Base-by-base conservation (phyloP, 495 filamentous ascomycete genomes). In the Baudoinia panamericana region DNA sequence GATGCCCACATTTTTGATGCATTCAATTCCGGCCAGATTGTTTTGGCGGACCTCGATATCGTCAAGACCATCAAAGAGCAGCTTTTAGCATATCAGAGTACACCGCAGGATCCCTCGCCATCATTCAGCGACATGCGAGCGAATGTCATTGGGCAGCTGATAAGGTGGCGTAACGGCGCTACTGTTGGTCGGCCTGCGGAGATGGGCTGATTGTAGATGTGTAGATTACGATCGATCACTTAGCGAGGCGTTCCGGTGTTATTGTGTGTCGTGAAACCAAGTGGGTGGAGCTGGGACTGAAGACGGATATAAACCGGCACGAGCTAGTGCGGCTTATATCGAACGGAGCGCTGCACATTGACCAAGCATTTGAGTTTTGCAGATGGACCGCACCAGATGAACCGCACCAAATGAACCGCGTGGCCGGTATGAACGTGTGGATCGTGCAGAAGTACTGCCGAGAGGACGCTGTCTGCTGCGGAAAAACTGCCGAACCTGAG, bases 41-140 rank as follows among this genome's bases (percentile, higher is more conserved):
- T 84, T 2, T 60, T 92, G 43, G 67, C 71, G 42, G 74, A 82
- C 33, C 72, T 87, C 48, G 70, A 81, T 34, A 51, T 90, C n/a
- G 51, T 79, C 9, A 67, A 76, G 35, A 73, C 73, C 1, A 63
- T 90, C 15, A 67, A 70, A 30, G 70, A 72, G 20, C 77, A 83
- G 35, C 83, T 75, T 63, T 60, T 62, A 36, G 62, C 70, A 36
- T 62, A 65, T 19, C 39, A 34, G 23, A 36, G 25, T 16, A 19
- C 34, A 13, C 33, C 34, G 15, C 33, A 8, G 8, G 33, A 39
- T 11, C 7, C 15, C 5, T 7, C 10, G 10, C 16, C 30, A 4
- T 31, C 33, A 1, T 24, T 13, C 4, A n/a, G 19, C 17, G 34
- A 38, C 3, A 7, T 45, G 33, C n/a, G 42, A 21, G 19, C 19